Evolutionary conservation across 225 moss, liverwort and hornwort species (phyloP).

Genomic region (Sphagnum contortum): DNA sequence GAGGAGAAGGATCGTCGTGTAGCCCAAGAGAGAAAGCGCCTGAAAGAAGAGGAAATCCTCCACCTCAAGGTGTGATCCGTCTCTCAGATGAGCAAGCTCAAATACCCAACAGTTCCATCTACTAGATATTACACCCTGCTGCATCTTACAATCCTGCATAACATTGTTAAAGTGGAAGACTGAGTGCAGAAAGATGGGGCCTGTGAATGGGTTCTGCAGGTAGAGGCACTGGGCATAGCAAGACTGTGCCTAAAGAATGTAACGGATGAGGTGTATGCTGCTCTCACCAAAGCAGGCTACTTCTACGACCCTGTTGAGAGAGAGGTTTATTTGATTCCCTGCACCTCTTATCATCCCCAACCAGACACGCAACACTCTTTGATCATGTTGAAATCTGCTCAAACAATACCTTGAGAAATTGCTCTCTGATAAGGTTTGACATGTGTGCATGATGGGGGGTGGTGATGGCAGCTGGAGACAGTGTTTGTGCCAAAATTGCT

Average conservation of each 20-base stretch:
- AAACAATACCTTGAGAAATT: no score
- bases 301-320: conserved; percentile 34
- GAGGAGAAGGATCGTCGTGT: conserved; percentile 70
- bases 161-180: not conserved
- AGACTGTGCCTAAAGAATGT: conserved; percentile 20
- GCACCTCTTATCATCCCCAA: not conserved
- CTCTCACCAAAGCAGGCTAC: conserved; percentile 28
- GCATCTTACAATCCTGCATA: not conserved
- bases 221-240: conserved; percentile 33
- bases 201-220: conserved; percentile 3
- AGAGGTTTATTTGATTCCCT: conserved; percentile 20
- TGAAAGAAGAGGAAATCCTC: conserved; percentile 60
- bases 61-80: conserved; percentile 6
- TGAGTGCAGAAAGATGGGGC: not conserved
- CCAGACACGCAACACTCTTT: no score
- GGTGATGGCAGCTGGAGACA: conserved; percentile 15
- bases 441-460: no score
- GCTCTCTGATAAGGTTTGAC: no score
- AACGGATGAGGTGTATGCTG: conserved; percentile 16
- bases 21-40: conserved; percentile 54
- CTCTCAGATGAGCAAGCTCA: no score
- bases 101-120: no score
- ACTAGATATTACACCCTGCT: no score
- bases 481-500: conserved; percentile 25
- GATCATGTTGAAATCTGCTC: no score